Base-by-base conservation (phyloP, 108 stramenopile species). In the Craspedostauros australis region DNA sequence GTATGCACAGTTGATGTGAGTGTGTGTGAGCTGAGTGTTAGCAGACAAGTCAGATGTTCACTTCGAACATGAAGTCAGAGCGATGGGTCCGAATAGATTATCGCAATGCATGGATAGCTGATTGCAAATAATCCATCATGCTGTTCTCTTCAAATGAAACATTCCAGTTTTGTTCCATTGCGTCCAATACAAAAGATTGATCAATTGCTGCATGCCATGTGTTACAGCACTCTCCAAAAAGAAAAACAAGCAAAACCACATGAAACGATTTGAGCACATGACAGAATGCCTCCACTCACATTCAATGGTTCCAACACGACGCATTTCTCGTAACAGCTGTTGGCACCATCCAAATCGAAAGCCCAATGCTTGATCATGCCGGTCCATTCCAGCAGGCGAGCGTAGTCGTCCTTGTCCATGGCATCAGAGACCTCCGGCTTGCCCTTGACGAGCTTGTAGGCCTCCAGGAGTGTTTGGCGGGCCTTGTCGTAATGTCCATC, bases 311-410 rank as follows among this genome's bases (percentile, higher is more conserved):
- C 88, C 60, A 88, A 56, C 14, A 80, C 79, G 11, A 74, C 62
- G 50, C 83, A 87, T 38, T 68, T 66, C 59, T 85, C 70, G 62
- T 91, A 94, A 58, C 79, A 81, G 25, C 54, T 50, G 22, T 60
- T 41, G 0, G 89, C 89, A 2, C 70, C 87, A n/a, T 86, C 72
- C 51, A 94, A 57, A 45, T 91, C 84, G 66, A 89, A 94, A 25
- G 65, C 66, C 82, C 88, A 83, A 54, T 94, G 93, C 38, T 72
- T 73, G 50, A 78, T 76, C 88, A 94, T 90, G 12, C 93, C 93
- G 6, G 61, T 50, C 93, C 93, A 94, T 54, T 94, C 93, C 51
- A 94, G 45, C 43, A 94, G 50, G 25, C 87, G 66, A 0, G 68
- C 72, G 56, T 87, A 81, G 15, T 72, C 70, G 39, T 86, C 79